These are phyloP conservation scores for Paramecium primaurelia DNA, from an alignment of 73 alveolate genomes.

Conservation along the genomic window DNA sequence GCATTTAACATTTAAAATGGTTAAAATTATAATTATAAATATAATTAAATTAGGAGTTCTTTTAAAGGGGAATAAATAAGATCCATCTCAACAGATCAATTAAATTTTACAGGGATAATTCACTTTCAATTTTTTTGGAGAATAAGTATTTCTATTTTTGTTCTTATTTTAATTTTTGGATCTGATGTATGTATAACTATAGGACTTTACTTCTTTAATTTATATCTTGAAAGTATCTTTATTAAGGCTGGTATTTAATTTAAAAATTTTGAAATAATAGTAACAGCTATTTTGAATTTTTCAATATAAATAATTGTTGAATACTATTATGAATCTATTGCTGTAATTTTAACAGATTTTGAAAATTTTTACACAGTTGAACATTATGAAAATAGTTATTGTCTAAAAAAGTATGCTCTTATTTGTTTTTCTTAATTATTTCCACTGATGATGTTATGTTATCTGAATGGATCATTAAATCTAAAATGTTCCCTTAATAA, in stretches of 20 bases:
- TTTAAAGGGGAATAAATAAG: background rate
- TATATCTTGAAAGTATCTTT: background rate
- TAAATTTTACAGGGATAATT: background rate
- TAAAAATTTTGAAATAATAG: background rate
- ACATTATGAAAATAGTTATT: constrained; percentile 6
- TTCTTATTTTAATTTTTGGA: background rate
- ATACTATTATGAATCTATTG: background rate
- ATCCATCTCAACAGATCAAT: background rate
- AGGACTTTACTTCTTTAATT: background rate
- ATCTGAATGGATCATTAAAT: background rate
- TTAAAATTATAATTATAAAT: background rate
- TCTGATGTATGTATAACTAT: background rate
- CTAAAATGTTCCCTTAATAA: background rate
- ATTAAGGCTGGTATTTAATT: background rate
- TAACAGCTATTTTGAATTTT: background rate
- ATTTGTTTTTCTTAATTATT: background rate
- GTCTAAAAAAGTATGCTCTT: background rate
- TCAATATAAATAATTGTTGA: background rate
- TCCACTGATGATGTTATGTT: background rate
- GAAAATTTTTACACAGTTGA: background rate
- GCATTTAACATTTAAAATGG: background rate
- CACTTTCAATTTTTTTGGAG: background rate
- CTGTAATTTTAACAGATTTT: background rate
- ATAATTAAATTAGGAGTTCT: background rate
- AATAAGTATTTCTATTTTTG: background rate